phyloP scores from a whole-genome alignment of 148 eudicot species.

The Nyssa sinensis region DNA sequence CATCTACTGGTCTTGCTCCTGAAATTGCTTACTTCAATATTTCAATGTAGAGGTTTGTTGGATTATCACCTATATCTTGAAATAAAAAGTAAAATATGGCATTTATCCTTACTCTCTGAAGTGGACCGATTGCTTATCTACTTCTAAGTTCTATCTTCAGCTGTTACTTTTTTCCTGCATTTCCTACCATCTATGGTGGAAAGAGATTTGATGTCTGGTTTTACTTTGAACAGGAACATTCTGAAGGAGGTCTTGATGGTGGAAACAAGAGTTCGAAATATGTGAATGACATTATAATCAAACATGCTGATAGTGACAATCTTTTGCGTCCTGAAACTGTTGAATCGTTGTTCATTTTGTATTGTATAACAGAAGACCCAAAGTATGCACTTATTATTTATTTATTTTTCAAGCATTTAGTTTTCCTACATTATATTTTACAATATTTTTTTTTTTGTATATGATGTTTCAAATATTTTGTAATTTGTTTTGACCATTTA shows the following conservation, averaged over 20 bases:
- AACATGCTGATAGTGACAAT: slow-evolving; percentile 85
- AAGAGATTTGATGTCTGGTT: slow-evolving; percentile 18
- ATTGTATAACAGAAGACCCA: slow-evolving; percentile 91
- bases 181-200: background rate
- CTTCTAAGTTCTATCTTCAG: background rate
- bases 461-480: background rate
- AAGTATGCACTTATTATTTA: slow-evolving; percentile 56
- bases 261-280: slow-evolving; percentile 87
- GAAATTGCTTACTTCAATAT: slow-evolving; percentile 85
- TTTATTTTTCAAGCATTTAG: slow-evolving; percentile 1
- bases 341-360: slow-evolving; percentile 81
- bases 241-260: slow-evolving; percentile 73
- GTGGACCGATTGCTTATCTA: background rate
- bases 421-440: background rate
- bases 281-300: slow-evolving; percentile 70
- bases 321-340: slow-evolving; percentile 98
- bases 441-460: background rate
- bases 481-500: slow-evolving; percentile 9
- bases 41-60: slow-evolving; percentile 70
- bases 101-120: background rate
- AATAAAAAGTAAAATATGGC: background rate
- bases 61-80: background rate
- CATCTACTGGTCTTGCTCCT: slow-evolving; percentile 87
- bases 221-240: slow-evolving; percentile 47
- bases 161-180: background rate